phyloP scores from a whole-genome alignment of 1,139 yeast species.

The Scheffersomyces segobiensis region DNA sequence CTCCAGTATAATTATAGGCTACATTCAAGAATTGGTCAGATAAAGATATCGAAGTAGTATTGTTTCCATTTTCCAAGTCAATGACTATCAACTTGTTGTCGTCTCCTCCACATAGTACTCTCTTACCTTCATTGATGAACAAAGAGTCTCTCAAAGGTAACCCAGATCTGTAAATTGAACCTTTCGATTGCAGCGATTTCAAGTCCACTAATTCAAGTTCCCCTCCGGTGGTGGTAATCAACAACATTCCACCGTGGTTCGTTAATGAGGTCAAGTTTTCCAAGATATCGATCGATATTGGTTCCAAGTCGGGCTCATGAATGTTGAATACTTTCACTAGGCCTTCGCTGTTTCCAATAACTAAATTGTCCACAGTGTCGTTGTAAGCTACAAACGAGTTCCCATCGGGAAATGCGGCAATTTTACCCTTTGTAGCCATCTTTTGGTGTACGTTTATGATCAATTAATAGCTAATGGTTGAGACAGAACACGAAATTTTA shows the following conservation, averaged over 20 bases:
- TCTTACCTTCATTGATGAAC: slow-evolving; percentile 70
- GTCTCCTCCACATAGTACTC: slow-evolving; percentile 76
- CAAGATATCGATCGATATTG: slow-evolving; percentile 51
- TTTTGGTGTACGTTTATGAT: background rate
- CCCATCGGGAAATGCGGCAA: slow-evolving; percentile 49
- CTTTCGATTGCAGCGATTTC: slow-evolving; percentile 17
- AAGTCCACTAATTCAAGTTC: slow-evolving; percentile 32
- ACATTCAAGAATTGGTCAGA: slow-evolving; percentile 61
- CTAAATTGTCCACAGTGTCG: slow-evolving; percentile 31
- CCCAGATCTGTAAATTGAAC: slow-evolving; percentile 44
- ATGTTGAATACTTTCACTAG: slow-evolving; percentile 51
- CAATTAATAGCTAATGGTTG: background rate
- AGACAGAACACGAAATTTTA: background rate
- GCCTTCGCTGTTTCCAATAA: slow-evolving; percentile 53
- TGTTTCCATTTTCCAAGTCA: slow-evolving; percentile 42
- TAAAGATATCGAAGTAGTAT: slow-evolving; percentile 35
- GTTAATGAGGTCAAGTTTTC: slow-evolving; percentile 42
- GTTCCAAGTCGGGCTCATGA: slow-evolving; percentile 51
- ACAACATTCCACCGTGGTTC: slow-evolving; percentile 19
- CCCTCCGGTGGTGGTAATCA: slow-evolving; percentile 38
- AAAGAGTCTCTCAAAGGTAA: slow-evolving; percentile 66
- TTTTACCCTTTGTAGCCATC: slow-evolving; percentile 18
- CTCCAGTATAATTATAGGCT: slow-evolving; percentile 63
- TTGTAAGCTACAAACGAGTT: slow-evolving; percentile 45
- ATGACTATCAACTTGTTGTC: slow-evolving; percentile 62